Base-by-base conservation (phyloP, 2,329 filamentous ascomycete genomes). In the Penicillium crustosum region DNA sequence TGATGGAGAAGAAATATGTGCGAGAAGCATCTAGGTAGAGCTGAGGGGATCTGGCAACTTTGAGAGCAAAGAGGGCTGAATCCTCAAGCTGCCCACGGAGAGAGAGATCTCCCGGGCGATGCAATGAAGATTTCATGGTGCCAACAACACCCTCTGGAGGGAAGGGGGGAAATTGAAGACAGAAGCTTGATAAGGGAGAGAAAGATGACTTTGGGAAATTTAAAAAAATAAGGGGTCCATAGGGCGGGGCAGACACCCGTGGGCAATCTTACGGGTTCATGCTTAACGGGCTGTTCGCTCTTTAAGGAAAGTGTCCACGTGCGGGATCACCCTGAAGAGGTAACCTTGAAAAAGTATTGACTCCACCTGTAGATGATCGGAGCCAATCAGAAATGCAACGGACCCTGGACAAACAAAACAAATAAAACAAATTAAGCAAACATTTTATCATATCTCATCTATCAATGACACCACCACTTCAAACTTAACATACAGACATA, bases 1-100 rank as follows among this genome's bases (percentile, higher is more conserved):
- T 61, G 8, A 61, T 41, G 2, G 60, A 60, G 45, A 62, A 61
- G 36, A 61, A 39, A 48, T 55, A 62, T 29, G 38, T 49, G 13
- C 57, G 60, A 25, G 49, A 55, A 27, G 33, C 13, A 13, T 50
- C 60, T 38, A 62, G 17, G 29, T 56, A 43, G 15, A 52, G 33
- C 27, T 62, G 60, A 19, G 58, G 58, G 9, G 55, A 58, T 56
- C 42, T 53, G 17, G 49, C 55, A 36, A 62, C 49, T 10, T 49
- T 25, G 15, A 62, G 27, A 10, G 33, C 44, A 10, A 55, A 55
- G 23, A 55, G 10, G 43, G 48, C 55, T 15, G 51, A 29, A 6
- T 48, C 55, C 36, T 45, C 36, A 9, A 55, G 27, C 15, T 38
- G 44, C 17, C 35, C 31, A 12, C 44, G 39, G 33, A 57, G 31